Conservation (phyloP, 441 rosid species). For the Gossypium davidsonii region DNA sequence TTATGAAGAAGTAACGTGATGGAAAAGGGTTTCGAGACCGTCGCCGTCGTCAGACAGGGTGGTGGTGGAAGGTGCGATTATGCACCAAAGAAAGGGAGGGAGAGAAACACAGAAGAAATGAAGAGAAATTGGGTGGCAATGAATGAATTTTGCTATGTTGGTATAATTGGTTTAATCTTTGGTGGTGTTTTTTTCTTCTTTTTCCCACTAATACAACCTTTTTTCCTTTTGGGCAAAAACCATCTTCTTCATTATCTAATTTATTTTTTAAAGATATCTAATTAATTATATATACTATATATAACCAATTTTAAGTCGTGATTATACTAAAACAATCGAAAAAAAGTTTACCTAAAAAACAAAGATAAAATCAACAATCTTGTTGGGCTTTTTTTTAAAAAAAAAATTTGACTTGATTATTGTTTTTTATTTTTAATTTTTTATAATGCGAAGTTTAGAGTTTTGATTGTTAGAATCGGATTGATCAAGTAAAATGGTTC, state of each 20-base stretch:
- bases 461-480: too few relatives aligned
- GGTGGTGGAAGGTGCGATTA: neutral
- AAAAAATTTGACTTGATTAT: too few relatives aligned
- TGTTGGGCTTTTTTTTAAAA: too few relatives aligned
- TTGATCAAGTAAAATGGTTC: too few relatives aligned
- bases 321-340: too few relatives aligned
- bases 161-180: neutral
- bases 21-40: neutral
- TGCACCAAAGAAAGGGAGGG: neutral
- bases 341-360: too few relatives aligned
- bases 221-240: neutral
- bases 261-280: too few relatives aligned
- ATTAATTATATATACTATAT: too few relatives aligned
- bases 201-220: neutral
- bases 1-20: slow-evolving; percentile 14
- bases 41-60: neutral
- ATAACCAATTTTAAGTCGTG: too few relatives aligned
- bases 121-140: slow-evolving; percentile 11
- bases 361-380: too few relatives aligned
- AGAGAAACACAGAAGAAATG: neutral
- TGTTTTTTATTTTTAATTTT: too few relatives aligned
- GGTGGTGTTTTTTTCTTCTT: neutral
- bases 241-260: neutral
- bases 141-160: slow-evolving; percentile 11
- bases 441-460: too few relatives aligned